Evolutionary conservation across 2,329 filamentous ascomycete genomes (phyloP), one percentile per base, ranked within the genome.

Genomic region (Hypoxylon sp.): DNA sequence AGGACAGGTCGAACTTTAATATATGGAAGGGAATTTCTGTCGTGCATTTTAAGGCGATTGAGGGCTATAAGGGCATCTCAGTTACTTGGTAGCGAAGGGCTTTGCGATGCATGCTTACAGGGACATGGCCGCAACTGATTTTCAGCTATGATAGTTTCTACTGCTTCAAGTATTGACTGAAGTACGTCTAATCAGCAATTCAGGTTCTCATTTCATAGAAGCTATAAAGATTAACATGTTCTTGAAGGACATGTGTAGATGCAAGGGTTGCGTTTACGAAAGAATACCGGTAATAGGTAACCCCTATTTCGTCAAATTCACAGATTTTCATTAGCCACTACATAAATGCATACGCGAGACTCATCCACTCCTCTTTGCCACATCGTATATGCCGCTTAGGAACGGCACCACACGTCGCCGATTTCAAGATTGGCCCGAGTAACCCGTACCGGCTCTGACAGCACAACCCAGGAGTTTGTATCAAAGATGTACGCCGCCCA

Each of bases 401-500:
- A 18, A 20, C 11, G 16, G 36, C 32, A 38, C 49, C 49, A 51
- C 24, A n/a, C 2, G 9, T 40, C 22, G 14, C 49, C 49, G 3
- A 3, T 6, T 12, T 1, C 24, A 5, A 51, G 32, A 51, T 33
- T 51, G 18, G 24, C 5, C 18, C 20, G 49, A 18, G 18, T 16
- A 28, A 51, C 32, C 26, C 20, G 33, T 2, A 36, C 32, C 14
- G 49, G 49, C 1, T 36, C 49, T 7, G 24, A 51, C 4, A 16
- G n/a, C 14, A 33, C 12, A 7, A 24, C 36, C 49, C 49, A 51
- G 14, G 22, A n/a, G 18, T 26, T 26, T 3, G 20, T 51, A n/a
- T 51, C 49, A 22, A 33, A 51, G 20, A 51, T 33, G 32, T 36
- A 51, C 16, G 32, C 49, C 18, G 26, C 49, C 49, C 49, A 51